These are phyloP conservation scores for Diaporthe longicolla DNA, from an alignment of 2,329 filamentous ascomycete species.

Conservation along the genomic window DNA sequence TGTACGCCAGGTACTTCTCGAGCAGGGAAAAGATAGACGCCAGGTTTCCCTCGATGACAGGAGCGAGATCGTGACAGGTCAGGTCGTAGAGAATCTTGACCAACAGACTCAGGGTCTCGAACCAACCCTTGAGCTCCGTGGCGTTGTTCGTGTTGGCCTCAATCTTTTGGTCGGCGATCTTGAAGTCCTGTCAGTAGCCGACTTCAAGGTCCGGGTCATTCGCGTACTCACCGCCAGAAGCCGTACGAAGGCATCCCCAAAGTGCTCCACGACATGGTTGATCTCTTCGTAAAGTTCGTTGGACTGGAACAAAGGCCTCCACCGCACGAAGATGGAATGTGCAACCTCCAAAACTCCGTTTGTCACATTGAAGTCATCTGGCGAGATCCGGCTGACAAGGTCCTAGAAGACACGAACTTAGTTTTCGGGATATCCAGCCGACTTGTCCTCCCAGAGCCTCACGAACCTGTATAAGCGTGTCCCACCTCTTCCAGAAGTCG, in stretches of 20 bases:
- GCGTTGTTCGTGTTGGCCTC: slow-evolving; percentile 83
- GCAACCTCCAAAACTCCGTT: slow-evolving; percentile 96
- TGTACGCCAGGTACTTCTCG: slow-evolving; percentile 93
- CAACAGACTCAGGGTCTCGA: slow-evolving; percentile 88
- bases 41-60: slow-evolving; percentile 93
- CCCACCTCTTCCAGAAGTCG: slow-evolving; percentile 96
- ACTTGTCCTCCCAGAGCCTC: neutral
- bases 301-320: slow-evolving; percentile 93
- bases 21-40: slow-evolving; percentile 81
- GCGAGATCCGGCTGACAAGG: slow-evolving; percentile 87
- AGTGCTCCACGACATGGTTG: slow-evolving; percentile 91
- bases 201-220: no score
- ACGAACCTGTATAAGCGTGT: slow-evolving; percentile 88
- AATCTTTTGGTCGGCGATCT: slow-evolving; percentile 80
- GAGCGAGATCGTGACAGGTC: slow-evolving; percentile 96
- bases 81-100: slow-evolving; percentile 96
- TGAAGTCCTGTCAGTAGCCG: neutral
- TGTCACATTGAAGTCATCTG: slow-evolving; percentile 86
- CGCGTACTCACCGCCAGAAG: slow-evolving; percentile 76
- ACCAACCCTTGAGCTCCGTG: slow-evolving; percentile 80
- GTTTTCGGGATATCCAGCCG: neutral
- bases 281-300: slow-evolving; percentile 95
- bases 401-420: slow-evolving; percentile 67
- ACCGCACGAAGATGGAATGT: slow-evolving; percentile 97
- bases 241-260: slow-evolving; percentile 85